A percentile compares a stretch with the other conserved stretches of the same genome.
Evolutionary conservation across 148 eudicot genomes (phyloP).

Genomic region (Hydrangea macrophylla): DNA sequence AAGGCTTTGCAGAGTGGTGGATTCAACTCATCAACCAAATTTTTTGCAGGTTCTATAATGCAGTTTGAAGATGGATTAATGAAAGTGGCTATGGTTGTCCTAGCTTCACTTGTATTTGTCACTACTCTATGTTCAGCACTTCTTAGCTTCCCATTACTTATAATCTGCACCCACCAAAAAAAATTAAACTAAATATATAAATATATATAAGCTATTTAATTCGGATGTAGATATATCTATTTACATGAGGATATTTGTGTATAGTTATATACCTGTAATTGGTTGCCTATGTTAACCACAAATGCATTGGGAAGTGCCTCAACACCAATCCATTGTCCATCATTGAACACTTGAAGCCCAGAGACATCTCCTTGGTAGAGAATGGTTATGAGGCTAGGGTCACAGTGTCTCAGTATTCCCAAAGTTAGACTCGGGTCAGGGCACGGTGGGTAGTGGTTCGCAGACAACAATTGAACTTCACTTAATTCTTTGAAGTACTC

Average conservation of each 20-base stretch:
- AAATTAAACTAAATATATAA: no score
- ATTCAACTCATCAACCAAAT: slow-evolving; percentile 5
- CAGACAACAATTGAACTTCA: slow-evolving; percentile 35
- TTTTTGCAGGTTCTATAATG: slow-evolving; percentile 27
- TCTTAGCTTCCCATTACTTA: slow-evolving; percentile 25
- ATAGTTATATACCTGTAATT: slow-evolving; percentile 44
- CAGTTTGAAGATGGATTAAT: slow-evolving; percentile 20
- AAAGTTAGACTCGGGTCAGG: slow-evolving; percentile 67
- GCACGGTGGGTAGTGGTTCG: slow-evolving; percentile 61
- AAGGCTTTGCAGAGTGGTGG: slow-evolving; percentile 14
- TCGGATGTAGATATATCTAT: no score
- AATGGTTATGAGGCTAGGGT: slow-evolving; percentile 51
- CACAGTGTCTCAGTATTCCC: slow-evolving; percentile 47
- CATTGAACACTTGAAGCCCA: slow-evolving; percentile 56
- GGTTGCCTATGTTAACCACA: slow-evolving; percentile 50
- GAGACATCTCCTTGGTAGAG: slow-evolving; percentile 44
- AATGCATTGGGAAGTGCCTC: slow-evolving; percentile 51
- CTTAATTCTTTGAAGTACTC: slow-evolving; percentile 38
- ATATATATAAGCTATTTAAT: no score
- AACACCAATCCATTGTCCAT: slow-evolving; percentile 58
- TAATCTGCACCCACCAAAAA: slow-evolving; percentile 28
- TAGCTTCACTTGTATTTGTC: slow-evolving; percentile 21
- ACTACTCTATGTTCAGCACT: slow-evolving; percentile 29
- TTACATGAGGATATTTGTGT: background rate
- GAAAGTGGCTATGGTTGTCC: slow-evolving; percentile 28